Conservation (phyloP, 164 flowering plant genomes). For the Magnolia sinica region DNA sequence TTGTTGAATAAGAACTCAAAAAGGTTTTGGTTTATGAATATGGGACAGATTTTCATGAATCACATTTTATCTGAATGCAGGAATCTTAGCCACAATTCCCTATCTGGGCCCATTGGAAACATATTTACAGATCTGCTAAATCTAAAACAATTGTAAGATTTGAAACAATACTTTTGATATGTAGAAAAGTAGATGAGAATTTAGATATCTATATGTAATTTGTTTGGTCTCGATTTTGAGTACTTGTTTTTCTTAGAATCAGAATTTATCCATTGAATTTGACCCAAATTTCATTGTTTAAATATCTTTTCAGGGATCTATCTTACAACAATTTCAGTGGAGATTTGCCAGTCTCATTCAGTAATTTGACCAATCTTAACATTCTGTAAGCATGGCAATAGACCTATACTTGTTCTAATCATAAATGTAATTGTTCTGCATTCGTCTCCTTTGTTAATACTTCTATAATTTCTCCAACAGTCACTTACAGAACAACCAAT, state of each 20-base stretch:
- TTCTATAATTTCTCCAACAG: constrained; percentile 31
- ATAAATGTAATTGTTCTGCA: background rate
- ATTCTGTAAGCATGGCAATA: constrained; percentile 38
- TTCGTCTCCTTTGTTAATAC: no score
- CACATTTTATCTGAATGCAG: constrained; percentile 32
- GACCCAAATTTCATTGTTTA: background rate
- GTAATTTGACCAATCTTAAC: constrained; percentile 50
- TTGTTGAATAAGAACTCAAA: constrained; percentile 1
- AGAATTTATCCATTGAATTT: background rate
- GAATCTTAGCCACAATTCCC: constrained; percentile 71
- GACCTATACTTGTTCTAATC: background rate
- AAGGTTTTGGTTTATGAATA: background rate
- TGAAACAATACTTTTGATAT: no score
- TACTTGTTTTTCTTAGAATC: background rate
- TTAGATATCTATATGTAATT: no score
- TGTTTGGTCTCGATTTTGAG: background rate
- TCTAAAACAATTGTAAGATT: constrained; percentile 56
- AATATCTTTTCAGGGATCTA: constrained; percentile 55
- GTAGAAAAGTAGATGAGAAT: background rate
- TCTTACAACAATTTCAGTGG: constrained; percentile 65
- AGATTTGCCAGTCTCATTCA: constrained; percentile 77
- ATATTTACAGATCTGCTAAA: constrained; percentile 52
- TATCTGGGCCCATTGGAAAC: constrained; percentile 73
- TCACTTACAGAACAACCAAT: constrained; percentile 62
- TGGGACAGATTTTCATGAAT: background rate